Evolutionary conservation across 768 basidiomycete genomes (phyloP).

Genomic region (Porphyrellus cyaneotinctus): DNA sequence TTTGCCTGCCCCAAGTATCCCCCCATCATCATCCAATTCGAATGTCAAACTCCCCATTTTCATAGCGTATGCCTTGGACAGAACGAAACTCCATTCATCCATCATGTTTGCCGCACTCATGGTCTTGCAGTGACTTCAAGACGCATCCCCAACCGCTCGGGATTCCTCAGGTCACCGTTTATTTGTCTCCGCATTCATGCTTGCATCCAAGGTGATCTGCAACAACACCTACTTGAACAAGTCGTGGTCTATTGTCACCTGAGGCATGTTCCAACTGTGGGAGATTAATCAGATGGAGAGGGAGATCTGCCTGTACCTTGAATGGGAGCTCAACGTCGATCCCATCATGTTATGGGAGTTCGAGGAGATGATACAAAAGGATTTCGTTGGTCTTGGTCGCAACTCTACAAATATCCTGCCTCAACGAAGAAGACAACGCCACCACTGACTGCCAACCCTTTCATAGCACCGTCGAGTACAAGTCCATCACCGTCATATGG

Average conservation of each 20-base stretch:
- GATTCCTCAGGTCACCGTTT: conserved; percentile 73
- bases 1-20: conserved; percentile 86
- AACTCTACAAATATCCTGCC: conserved; percentile 64
- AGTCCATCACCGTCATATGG: conserved; percentile 29
- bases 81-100: conserved; percentile 56
- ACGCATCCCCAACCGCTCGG: conserved; percentile 67
- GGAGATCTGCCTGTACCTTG: too few species aligned
- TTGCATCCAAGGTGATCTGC: too few species aligned
- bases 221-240: too few species aligned
- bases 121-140: conserved; percentile 62
- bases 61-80: conserved; percentile 64
- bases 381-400: conserved; percentile 52
- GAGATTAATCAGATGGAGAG: too few species aligned
- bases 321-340: too few species aligned
- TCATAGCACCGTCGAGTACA: conserved; percentile 30
- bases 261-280: too few species aligned
- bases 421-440: conserved; percentile 60
- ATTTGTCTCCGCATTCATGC: too few species aligned
- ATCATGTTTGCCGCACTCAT: too few species aligned
- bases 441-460: conserved; percentile 27
- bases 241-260: too few species aligned
- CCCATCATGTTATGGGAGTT: conserved; percentile 58
- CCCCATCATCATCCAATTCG: conserved; percentile 37
- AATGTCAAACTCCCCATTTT: conserved; percentile 47
- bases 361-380: conserved; percentile 53